These are phyloP conservation scores for Dactylorhiza incarnata DNA, from an alignment of 106 monocot species.

Conservation along the genomic window DNA sequence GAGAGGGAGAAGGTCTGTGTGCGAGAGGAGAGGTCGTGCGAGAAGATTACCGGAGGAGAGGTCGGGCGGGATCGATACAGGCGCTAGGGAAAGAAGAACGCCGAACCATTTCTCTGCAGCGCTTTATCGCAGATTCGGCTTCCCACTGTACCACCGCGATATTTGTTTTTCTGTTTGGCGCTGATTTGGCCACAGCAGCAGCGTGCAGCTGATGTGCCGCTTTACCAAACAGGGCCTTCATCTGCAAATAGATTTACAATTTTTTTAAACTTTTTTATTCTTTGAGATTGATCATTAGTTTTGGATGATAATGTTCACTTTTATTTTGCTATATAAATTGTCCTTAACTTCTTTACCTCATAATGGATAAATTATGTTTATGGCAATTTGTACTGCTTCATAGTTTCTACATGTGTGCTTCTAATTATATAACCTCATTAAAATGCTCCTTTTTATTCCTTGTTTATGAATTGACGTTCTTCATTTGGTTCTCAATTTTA, in stretches of 20 bases:
- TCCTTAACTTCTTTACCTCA: background rate
- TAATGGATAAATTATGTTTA: background rate
- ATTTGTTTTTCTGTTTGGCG: too few relatives aligned
- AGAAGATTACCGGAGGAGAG: too few relatives aligned
- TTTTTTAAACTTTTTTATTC: background rate
- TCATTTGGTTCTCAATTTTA: background rate
- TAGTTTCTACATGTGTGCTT: background rate
- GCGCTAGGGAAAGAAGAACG: too few relatives aligned
- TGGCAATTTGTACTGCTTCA: background rate
- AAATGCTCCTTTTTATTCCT: background rate
- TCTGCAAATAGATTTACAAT: background rate
- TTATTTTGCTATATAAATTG: background rate
- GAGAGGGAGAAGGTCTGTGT: too few relatives aligned
- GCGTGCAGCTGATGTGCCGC: too few relatives aligned
- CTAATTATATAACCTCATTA: background rate
- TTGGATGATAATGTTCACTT: background rate
- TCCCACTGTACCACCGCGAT: too few relatives aligned
- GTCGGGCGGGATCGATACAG: too few relatives aligned
- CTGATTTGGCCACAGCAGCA: too few relatives aligned
- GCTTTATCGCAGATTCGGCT: too few relatives aligned
- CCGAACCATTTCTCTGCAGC: too few relatives aligned
- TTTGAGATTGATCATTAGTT: background rate
- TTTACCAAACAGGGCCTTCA: too few relatives aligned
- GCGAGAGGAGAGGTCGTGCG: too few relatives aligned
- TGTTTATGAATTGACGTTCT: background rate